Percentiles rank a stretch among this genome's conserved stretches.
Conservation (phyloP, 78 protist species). For the Polysphondylium violaceum region DNA sequence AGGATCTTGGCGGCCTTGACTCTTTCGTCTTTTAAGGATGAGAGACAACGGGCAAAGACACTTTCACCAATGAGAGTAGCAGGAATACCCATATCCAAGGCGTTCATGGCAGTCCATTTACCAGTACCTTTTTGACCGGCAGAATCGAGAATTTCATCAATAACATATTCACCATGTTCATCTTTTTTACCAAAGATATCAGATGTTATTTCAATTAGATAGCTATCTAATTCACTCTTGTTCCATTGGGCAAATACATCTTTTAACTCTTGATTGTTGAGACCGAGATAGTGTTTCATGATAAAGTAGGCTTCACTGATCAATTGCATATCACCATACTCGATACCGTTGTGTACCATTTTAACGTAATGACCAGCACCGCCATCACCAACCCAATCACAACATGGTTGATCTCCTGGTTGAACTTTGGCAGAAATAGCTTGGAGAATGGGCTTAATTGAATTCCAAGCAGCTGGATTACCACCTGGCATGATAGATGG, state of each 20-base stretch:
- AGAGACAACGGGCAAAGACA: constrained; percentile 89
- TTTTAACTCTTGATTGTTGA: constrained; percentile 85
- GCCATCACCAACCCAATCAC: constrained; percentile 95
- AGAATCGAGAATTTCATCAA: constrained; percentile 93
- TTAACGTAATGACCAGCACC: constrained; percentile 99
- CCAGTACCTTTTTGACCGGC: constrained; percentile 99
- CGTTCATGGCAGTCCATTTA: constrained; percentile 89
- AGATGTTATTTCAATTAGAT: constrained; percentile 96
- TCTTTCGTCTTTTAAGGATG: constrained; percentile 86
- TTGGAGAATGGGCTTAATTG: constrained; percentile 89
- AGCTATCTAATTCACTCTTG: constrained; percentile 91
- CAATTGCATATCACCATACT: constrained; percentile 99
- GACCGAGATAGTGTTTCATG: constrained; percentile 78
- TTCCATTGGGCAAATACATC: constrained; percentile 92
- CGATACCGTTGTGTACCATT: constrained; percentile 99
- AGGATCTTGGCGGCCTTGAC: constrained; percentile 84
- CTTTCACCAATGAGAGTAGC: constrained; percentile 87
- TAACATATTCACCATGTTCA: constrained; percentile 83
- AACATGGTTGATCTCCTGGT: constrained; percentile 90
- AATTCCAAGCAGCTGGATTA: constrained; percentile 70
- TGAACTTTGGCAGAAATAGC: constrained; percentile 89
- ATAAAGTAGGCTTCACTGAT: constrained; percentile 92
- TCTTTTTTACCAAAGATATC: constrained; percentile 88
- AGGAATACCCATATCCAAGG: constrained; percentile 89
- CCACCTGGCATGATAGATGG: constrained; percentile 99